Base-by-base conservation (phyloP, 1,139 yeast genomes). In the Tardiomyces depauwii region DNA sequence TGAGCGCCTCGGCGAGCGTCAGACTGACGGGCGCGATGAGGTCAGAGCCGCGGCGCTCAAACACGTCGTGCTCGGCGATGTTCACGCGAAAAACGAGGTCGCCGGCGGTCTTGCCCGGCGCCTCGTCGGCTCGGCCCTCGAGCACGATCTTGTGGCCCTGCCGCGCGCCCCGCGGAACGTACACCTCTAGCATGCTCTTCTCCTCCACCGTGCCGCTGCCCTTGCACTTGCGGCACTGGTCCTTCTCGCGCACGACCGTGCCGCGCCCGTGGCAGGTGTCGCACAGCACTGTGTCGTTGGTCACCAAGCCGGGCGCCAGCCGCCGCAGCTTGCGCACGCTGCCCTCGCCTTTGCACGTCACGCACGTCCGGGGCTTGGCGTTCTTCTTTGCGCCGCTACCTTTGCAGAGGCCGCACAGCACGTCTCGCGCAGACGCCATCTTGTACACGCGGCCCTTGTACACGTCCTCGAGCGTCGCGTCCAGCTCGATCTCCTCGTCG, bases 371-470 rank as follows among this genome's bases (percentile, higher is more conserved):
- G 30, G 73, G 64, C 28, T 67, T 68, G 0, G 95, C 88, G 49
- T 76, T 70, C 45, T 77, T 71, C 53, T 74, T 77, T 30, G 82
- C 78, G 1, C 96, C 96, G 1, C 76, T 49, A 12, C 96, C 97
- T 44, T 72, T 67, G 64, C 97, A 89, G 41, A 68, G 62, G 1
- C 71, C 62, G 67, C 97, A 89, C 7, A 87, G 66, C 18, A 82
- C 72, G 57, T 84, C 77, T 59, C 96, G 75, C 2, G 83, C 77
- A 2, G 86, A 76, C 2, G 86, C 75, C 57, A 86, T 77, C 60
- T 86, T 83, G 52, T 87, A 74, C 14, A 80, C 77, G 59, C 86
- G 86, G 10, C 98, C 97, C 54, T 76, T 77, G 69, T 77, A 91
- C 42, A 87, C 65, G 51, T 89, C 96, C 48, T 80, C 87, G 47